Conservation (phyloP, 306 rosid genomes). For the Glycine soja region DNA sequence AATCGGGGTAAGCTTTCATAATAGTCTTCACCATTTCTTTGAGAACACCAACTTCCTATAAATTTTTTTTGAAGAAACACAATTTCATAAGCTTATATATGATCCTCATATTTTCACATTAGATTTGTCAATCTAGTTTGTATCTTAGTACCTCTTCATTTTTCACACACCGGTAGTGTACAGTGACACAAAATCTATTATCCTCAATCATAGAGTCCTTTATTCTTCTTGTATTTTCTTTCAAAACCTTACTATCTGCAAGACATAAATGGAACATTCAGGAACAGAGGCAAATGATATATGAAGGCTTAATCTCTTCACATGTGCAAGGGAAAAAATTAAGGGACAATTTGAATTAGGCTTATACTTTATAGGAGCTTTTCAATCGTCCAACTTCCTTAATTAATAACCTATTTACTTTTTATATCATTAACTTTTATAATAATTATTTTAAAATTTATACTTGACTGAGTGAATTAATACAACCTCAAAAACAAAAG, state of each 20-base stretch:
- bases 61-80: conserved; percentile 19
- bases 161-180: conserved; percentile 63
- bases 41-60: conserved; percentile 57
- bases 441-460: too few relatives aligned
- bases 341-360: background rate
- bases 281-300: background rate
- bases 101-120: background rate
- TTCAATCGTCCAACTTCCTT: background rate
- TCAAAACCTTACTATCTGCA: conserved; percentile 55
- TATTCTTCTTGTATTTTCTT: conserved; percentile 40
- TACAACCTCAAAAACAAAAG: too few relatives aligned
- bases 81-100: background rate
- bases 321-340: background rate
- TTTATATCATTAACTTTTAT: too few relatives aligned
- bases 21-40: conserved; percentile 52
- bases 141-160: conserved; percentile 55
- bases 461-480: too few relatives aligned
- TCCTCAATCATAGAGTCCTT: conserved; percentile 59
- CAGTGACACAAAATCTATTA: conserved; percentile 57
- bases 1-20: conserved; percentile 50
- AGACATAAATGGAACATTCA: conserved; percentile 11
- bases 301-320: background rate
- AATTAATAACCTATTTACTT: background rate
- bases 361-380: background rate
- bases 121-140: conserved; percentile 10